Conservation (phyloP, 495 filamentous ascomycete species). For the Aspergillus kassunensis region DNA sequence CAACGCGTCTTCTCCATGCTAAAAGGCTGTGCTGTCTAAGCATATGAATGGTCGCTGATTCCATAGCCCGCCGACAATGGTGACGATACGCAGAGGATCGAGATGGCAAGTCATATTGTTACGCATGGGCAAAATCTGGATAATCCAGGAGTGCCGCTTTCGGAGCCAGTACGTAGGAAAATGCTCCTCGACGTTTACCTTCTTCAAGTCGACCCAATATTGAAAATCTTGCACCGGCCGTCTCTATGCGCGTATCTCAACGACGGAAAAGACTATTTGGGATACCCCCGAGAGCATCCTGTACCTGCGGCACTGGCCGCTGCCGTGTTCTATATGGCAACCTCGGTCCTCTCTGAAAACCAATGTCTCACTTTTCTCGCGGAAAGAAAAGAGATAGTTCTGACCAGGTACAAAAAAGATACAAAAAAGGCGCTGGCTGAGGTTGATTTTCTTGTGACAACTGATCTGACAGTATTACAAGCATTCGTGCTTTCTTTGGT, state of each 20-base stretch:
- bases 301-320: slow-evolving; percentile 43
- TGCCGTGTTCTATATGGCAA: slow-evolving; percentile 50
- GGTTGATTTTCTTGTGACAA: slow-evolving; percentile 50
- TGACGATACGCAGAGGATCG: too few relatives aligned
- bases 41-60: too few relatives aligned
- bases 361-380: slow-evolving; percentile 41
- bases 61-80: too few relatives aligned
- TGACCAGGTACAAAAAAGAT: slow-evolving; percentile 44
- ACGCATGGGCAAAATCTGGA: too few relatives aligned
- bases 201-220: background rate
- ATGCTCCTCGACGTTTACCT: slow-evolving; percentile 9
- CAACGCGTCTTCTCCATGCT: too few relatives aligned
- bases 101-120: background rate
- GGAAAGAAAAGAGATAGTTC: slow-evolving; percentile 32
- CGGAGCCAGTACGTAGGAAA: background rate
- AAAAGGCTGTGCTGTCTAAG: too few relatives aligned
- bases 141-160: too few relatives aligned
- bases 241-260: slow-evolving; percentile 29
- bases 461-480: slow-evolving; percentile 54
- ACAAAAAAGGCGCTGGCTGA: slow-evolving; percentile 46
- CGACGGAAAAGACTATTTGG: slow-evolving; percentile 29
- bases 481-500: slow-evolving; percentile 54
- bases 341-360: slow-evolving; percentile 38
- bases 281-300: slow-evolving; percentile 27
- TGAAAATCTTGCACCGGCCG: slow-evolving; percentile 30